Evolutionary conservation across 805 yeast species (phyloP).

Genomic region (Wickerhamomyces hampshirensis): DNA sequence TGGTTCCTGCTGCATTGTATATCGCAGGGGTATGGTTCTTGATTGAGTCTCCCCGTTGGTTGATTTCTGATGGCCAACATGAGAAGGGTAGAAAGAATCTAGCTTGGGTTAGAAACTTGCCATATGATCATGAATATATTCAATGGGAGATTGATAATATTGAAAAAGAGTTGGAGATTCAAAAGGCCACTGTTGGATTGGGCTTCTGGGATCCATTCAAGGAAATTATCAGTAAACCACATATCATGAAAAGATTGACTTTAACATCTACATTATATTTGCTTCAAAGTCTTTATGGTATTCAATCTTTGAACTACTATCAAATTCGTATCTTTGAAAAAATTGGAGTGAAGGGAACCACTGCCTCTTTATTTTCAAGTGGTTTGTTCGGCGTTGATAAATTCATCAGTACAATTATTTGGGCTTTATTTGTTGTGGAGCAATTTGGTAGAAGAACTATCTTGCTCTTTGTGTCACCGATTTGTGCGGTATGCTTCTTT

Average conservation of each 20-base stretch:
- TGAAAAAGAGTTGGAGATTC: slow-evolving; percentile 24
- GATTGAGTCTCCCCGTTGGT: slow-evolving; percentile 44
- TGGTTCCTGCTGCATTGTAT: slow-evolving; percentile 41
- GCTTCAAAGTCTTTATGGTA: slow-evolving; percentile 44
- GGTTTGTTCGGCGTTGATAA: slow-evolving; percentile 50
- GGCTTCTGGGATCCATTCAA: slow-evolving; percentile 38
- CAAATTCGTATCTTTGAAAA: slow-evolving; percentile 46
- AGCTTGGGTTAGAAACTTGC: slow-evolving; percentile 34
- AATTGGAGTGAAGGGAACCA: slow-evolving; percentile 41
- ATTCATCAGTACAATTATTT: slow-evolving; percentile 38
- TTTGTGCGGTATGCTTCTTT: slow-evolving; percentile 40
- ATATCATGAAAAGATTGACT: slow-evolving; percentile 31
- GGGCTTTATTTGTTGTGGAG: slow-evolving; percentile 42
- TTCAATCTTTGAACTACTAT: slow-evolving; percentile 48
- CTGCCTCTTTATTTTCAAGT: slow-evolving; percentile 43
- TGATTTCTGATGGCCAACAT: slow-evolving; percentile 31
- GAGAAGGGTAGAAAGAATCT: slow-evolving; percentile 34
- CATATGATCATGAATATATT: slow-evolving; percentile 34
- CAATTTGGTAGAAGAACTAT: slow-evolving; percentile 40
- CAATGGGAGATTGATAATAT: slow-evolving; percentile 34
- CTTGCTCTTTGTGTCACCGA: slow-evolving; percentile 31
- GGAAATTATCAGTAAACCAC: slow-evolving; percentile 28
- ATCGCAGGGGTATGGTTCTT: slow-evolving; percentile 34
- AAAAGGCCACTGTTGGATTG: slow-evolving; percentile 26
- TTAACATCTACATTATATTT: slow-evolving; percentile 36